These are phyloP conservation scores for Allomyces macrogynus DNA, from an alignment of 192 early-diverging fungal species.

Conservation along the genomic window DNA sequence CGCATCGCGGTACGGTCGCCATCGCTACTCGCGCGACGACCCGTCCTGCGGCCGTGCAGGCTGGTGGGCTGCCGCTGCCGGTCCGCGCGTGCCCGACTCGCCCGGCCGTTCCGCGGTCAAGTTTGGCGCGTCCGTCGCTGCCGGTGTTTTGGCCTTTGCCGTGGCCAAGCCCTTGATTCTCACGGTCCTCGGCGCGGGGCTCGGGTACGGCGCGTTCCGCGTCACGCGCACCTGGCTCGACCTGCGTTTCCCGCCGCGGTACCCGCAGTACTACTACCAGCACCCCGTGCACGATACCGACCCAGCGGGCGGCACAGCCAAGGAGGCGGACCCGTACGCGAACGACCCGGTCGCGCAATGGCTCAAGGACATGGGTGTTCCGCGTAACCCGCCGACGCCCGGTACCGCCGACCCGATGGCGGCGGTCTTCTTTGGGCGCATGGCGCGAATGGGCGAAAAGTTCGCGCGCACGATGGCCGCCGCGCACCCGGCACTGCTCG, in stretches of 20 bases:
- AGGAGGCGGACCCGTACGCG: background rate
- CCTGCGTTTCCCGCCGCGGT: background rate
- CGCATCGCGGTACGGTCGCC: no score
- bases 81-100: no score
- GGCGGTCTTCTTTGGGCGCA: background rate
- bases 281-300: background rate
- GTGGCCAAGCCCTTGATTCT: background rate
- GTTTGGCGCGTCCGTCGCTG: background rate
- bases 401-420: background rate
- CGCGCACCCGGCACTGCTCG: background rate
- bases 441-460: background rate
- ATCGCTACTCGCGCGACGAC: no score
- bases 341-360: background rate
- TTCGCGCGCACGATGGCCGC: background rate
- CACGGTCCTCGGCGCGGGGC: background rate
- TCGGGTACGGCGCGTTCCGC: background rate
- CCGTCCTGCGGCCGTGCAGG: no score
- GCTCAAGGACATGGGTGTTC: background rate
- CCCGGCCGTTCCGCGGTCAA: background rate
- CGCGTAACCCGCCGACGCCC: background rate
- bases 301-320: background rate
- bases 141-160: background rate
- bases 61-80: no score
- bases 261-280: no score
- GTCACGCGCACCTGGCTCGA: background rate